phyloP scores from a whole-genome alignment of 192 early-diverging fungal genomes.

The Podila verticillata region DNA sequence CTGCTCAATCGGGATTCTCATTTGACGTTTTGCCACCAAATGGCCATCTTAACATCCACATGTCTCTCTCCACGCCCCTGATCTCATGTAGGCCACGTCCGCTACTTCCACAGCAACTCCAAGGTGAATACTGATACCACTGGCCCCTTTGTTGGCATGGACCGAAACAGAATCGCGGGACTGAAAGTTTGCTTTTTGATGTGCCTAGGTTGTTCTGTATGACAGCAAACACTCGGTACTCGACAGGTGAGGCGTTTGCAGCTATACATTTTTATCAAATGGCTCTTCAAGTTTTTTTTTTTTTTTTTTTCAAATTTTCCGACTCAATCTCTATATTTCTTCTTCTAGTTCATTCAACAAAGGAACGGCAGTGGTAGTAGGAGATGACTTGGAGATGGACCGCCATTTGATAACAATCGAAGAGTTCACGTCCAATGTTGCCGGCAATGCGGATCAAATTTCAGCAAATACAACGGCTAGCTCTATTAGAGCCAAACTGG shows the following conservation, averaged over 20 bases:
- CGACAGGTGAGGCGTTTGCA: constrained; percentile 49
- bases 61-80: constrained; percentile 15
- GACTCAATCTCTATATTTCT: not conserved
- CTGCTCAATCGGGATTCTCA: not conserved
- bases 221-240: constrained; percentile 56
- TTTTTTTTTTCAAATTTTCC: too few species aligned
- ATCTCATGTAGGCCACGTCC: constrained; percentile 40
- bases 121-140: constrained; percentile 10
- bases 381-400: constrained; percentile 65
- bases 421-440: constrained; percentile 18
- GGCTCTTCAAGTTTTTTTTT: too few species aligned
- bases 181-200: too few species aligned
- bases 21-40: constrained; percentile 7
- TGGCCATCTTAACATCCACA: constrained; percentile 16
- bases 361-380: constrained; percentile 19
- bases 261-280: not conserved
- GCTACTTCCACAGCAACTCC: constrained; percentile 44
- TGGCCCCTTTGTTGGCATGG: too few species aligned
- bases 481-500: not conserved
- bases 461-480: not conserved
- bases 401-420: constrained; percentile 58
- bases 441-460: constrained; percentile 14
- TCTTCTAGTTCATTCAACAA: constrained; percentile 28
- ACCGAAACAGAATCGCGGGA: too few species aligned
- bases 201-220: constrained; percentile 48